A percentile compares a stretch with the other conserved stretches of the same genome.
Conservation (phyloP, 352 stramenopile genomes). For the Thalassiosira exigua region DNA sequence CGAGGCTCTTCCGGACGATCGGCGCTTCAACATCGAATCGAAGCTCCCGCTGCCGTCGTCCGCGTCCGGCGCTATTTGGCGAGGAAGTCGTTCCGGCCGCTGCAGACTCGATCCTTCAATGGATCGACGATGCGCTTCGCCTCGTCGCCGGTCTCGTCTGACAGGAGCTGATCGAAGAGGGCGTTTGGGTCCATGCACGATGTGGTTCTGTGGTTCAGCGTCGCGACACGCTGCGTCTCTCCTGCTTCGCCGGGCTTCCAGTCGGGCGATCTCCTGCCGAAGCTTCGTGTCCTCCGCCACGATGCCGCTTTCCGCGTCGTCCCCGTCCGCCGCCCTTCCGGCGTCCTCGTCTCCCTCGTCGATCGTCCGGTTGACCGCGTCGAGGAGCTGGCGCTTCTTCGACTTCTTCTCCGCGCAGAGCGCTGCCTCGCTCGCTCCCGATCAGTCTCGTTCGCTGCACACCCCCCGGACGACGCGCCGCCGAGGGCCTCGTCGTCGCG, state of each 20-base stretch:
- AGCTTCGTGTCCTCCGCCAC: slow-evolving; percentile 48
- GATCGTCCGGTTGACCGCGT: slow-evolving; percentile 33
- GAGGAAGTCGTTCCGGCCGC: slow-evolving; percentile 28
- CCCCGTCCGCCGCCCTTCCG: slow-evolving; percentile 1
- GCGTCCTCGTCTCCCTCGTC: neutral
- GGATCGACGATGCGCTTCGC: slow-evolving; percentile 37
- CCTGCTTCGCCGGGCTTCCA: slow-evolving; percentile 50
- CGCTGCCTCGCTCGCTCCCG: slow-evolving; percentile 32
- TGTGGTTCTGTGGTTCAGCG: slow-evolving; percentile 56
- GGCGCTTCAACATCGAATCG: neutral
- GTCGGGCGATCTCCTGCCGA: slow-evolving; percentile 34
- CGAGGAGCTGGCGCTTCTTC: slow-evolving; percentile 44
- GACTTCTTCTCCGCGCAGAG: slow-evolving; percentile 31
- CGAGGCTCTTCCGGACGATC: slow-evolving; percentile 18
- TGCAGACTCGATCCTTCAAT: slow-evolving; percentile 44
- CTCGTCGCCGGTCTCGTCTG: slow-evolving; percentile 29
- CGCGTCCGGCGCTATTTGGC: neutral
- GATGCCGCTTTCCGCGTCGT: slow-evolving; percentile 9
- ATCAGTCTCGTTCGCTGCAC: slow-evolving; percentile 33
- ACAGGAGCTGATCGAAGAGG: slow-evolving; percentile 41
- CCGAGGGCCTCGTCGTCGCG: too few relatives aligned
- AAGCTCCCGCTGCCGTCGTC: neutral
- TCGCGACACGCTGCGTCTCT: slow-evolving; percentile 38
- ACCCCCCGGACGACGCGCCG: too few relatives aligned
- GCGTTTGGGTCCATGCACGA: slow-evolving; percentile 50